Evolutionary conservation across 2,329 filamentous ascomycete species (phyloP), one percentile per base, ranked within the genome.

Genomic region (Aureobasidium sp.): DNA sequence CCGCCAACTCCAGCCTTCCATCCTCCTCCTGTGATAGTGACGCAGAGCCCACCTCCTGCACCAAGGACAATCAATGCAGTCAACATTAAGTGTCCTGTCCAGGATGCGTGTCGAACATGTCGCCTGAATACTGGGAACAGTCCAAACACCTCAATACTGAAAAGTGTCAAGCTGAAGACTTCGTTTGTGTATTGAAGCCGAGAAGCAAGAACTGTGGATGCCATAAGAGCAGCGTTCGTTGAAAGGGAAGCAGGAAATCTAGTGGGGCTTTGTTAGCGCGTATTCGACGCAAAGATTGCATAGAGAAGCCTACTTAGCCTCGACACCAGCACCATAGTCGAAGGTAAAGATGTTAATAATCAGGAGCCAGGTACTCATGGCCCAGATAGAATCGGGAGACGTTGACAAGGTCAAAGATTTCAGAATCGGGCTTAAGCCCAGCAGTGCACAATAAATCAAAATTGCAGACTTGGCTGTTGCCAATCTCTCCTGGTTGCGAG

Each of bases 311-410:
- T 55, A 61, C 74, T 81, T 82, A 44, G 74, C 84, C 76, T 78
- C 80, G 44, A 80, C 76, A 37, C 84, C 83, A 44, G 89, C 88
- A 12, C 90, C 90, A 74, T 99, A 99, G 79, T 99, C 94, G 71
- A 97, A 97, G 73, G 95, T 97, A 76, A 96, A 95, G 65, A 97
- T 91, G 74, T 99, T 99, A 76, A 97, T 93, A 69, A 89, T 84
- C 65, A 99, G 84, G 48, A 99, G 82, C 86, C 91, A 94, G 70
- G 90, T 92, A 56, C 90, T 94, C 79, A 99, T 89, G 63, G 94
- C 91, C 94, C 94, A 99, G 72, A 99, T 99, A 47, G 89, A 94
- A 80, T 99, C 94, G 62, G 85, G 89, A 8, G 90, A 93, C 5
- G 93, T 97, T 5, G 92, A 97, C 56, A 84, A 84, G 0, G 94